phyloP scores from a whole-genome alignment of 2,329 filamentous ascomycete species.

The Diaporthe sp. region DNA sequence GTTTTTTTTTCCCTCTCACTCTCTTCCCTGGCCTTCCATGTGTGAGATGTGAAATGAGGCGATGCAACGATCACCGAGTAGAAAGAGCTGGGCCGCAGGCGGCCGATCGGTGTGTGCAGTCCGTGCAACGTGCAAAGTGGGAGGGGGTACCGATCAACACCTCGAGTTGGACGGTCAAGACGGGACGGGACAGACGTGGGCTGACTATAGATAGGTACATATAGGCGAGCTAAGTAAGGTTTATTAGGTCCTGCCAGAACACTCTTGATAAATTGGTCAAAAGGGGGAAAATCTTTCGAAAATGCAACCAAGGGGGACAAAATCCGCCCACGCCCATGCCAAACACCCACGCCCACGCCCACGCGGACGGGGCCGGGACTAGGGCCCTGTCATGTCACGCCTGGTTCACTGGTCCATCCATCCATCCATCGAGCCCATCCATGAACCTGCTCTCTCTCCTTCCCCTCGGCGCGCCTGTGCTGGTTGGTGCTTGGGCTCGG shows the following conservation, averaged over 20 bases:
- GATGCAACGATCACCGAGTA: slow-evolving; percentile 31
- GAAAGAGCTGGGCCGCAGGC: slow-evolving; percentile 12
- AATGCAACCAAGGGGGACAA: slow-evolving; percentile 7
- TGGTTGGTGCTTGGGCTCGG: slow-evolving; percentile 10
- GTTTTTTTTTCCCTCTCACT: background rate
- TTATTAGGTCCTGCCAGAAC: slow-evolving; percentile 10
- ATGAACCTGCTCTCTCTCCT: background rate
- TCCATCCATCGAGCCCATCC: slow-evolving; percentile 6
- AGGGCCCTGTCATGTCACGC: slow-evolving; percentile 26
- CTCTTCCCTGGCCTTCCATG: slow-evolving; percentile 7
- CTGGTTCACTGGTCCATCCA: background rate
- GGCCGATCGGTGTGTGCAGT: slow-evolving; percentile 33
- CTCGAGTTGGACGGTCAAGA: background rate
- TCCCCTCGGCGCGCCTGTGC: background rate
- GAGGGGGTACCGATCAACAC: slow-evolving; percentile 24
- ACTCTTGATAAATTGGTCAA: slow-evolving; percentile 10
- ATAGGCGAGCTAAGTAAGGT: slow-evolving; percentile 15
- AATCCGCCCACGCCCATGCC: slow-evolving; percentile 6
- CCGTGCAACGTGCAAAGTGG: slow-evolving; percentile 34
- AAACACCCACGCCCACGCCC: background rate
- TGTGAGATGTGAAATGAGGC: slow-evolving; percentile 31
- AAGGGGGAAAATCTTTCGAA: slow-evolving; percentile 24
- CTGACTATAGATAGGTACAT: slow-evolving; percentile 17
- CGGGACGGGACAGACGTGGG: slow-evolving; percentile 27
- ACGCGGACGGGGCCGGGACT: slow-evolving; percentile 30